phyloP scores from a whole-genome alignment of 176 grass and related monocot species.

The Themeda triandra region DNA sequence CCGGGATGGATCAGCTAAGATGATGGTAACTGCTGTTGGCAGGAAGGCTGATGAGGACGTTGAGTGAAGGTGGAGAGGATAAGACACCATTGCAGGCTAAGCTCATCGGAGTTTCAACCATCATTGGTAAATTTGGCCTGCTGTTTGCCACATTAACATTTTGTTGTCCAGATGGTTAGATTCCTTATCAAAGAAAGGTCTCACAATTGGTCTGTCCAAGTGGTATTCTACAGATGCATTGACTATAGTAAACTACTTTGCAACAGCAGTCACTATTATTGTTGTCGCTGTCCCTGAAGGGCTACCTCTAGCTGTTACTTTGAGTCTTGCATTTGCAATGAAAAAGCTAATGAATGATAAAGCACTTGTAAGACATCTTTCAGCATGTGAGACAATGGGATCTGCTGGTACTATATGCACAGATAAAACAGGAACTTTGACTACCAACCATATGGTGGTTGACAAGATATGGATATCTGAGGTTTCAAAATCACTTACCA shows the following conservation, averaged over 20 bases:
- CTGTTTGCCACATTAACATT: conserved; percentile 76
- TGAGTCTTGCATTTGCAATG: too few species aligned
- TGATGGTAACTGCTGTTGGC: conserved; percentile 83
- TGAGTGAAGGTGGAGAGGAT: conserved; percentile 88
- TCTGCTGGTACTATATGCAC: too few species aligned
- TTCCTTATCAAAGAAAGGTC: conserved; percentile 58
- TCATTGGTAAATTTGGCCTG: conserved; percentile 93
- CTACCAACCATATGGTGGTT: too few species aligned
- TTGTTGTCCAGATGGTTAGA: conserved; percentile 63
- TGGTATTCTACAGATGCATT: conserved; percentile 82
- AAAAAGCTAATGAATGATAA: too few species aligned
- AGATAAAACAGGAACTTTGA: too few species aligned
- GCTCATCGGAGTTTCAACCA: conserved; percentile 90
- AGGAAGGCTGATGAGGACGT: conserved; percentile 91
- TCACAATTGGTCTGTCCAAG: conserved; percentile 52
- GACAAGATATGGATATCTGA: too few species aligned
- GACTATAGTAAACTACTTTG: conserved; percentile 87
- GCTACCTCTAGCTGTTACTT: too few species aligned
- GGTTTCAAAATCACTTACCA: too few species aligned
- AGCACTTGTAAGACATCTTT: too few species aligned
- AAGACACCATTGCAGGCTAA: conserved; percentile 98
- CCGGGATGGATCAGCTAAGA: conserved; percentile 90
- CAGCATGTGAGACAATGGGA: too few species aligned
- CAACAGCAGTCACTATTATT: conserved; percentile 8
- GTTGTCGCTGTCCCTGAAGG: too few species aligned